Conservation (phyloP, 228 moss, liverwort and hornwort species). For the Sphagnum fallax region DNA sequence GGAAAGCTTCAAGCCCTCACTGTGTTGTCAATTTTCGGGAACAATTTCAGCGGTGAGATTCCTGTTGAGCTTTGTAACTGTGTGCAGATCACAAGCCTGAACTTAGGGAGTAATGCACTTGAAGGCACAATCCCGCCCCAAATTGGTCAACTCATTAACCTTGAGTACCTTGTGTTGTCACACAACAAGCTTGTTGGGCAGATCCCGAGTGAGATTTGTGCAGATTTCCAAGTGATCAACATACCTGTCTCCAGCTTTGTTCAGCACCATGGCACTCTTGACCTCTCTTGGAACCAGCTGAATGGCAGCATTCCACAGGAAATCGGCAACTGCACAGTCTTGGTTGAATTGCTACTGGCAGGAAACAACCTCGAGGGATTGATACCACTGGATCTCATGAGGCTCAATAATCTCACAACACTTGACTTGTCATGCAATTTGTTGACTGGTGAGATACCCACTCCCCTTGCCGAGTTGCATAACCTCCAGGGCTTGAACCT, state of each 20-base stretch:
- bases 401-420: slow-evolving; percentile 36
- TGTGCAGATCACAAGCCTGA: slow-evolving; percentile 28
- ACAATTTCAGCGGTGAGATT: slow-evolving; percentile 28
- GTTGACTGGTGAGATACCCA: slow-evolving; percentile 34
- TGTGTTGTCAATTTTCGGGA: slow-evolving; percentile 36
- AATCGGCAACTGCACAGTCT: slow-evolving; percentile 40
- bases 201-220: slow-evolving; percentile 44
- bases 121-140: slow-evolving; percentile 30
- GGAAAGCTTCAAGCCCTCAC: slow-evolving; percentile 29
- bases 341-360: slow-evolving; percentile 40
- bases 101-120: slow-evolving; percentile 44
- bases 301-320: slow-evolving; percentile 41
- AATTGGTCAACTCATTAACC: slow-evolving; percentile 34
- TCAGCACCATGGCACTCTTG: slow-evolving; percentile 70
- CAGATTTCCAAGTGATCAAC: slow-evolving; percentile 40
- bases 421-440: slow-evolving; percentile 33
- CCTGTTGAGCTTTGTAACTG: slow-evolving; percentile 40
- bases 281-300: slow-evolving; percentile 49
- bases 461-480: slow-evolving; percentile 19
- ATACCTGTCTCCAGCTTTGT: slow-evolving; percentile 62
- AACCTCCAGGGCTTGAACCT: slow-evolving; percentile 28
- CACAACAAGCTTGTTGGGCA: slow-evolving; percentile 32
- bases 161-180: slow-evolving; percentile 35
- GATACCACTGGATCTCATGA: slow-evolving; percentile 36
- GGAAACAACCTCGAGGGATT: slow-evolving; percentile 38